phyloP scores from a whole-genome alignment of 306 rosid genomes.

The Lotus japonicus region DNA sequence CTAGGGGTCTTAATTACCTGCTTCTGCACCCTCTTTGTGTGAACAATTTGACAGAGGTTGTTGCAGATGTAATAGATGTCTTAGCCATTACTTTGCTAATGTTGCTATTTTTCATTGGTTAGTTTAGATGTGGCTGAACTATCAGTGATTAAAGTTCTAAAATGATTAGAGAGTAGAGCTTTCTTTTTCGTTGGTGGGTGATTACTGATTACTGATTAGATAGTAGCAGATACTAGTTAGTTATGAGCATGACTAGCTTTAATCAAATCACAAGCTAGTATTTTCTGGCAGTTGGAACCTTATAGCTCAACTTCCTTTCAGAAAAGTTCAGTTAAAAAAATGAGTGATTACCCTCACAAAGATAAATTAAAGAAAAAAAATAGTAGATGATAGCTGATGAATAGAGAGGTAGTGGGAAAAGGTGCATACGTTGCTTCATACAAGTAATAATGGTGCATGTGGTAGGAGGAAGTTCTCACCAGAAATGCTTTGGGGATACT shows the following conservation, averaged over 20 bases:
- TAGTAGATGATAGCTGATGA: too few relatives aligned
- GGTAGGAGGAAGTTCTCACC: constrained; percentile 54
- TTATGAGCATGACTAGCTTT: constrained; percentile 39
- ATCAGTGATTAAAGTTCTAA: constrained; percentile 31
- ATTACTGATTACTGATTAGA: constrained; percentile 21
- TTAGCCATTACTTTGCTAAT: constrained; percentile 30
- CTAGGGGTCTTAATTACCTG: constrained; percentile 10
- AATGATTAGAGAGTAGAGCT: constrained; percentile 42
- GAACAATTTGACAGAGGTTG: constrained; percentile 5
- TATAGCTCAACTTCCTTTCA: constrained; percentile 23
- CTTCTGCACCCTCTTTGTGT: constrained; percentile 17
- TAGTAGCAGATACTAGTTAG: constrained; percentile 29
- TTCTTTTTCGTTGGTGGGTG: constrained; percentile 38
- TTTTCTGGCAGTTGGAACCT: constrained; percentile 35
- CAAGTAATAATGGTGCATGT: constrained; percentile 59
- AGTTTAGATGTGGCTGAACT: constrained; percentile 34
- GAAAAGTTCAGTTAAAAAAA: constrained; percentile 19
- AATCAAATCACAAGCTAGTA: constrained; percentile 34
- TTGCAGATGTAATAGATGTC: constrained; percentile 27
- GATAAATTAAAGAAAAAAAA: neutral
- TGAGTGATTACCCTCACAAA: constrained; percentile 2
- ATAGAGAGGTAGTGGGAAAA: constrained; percentile 18
- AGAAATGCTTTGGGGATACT: constrained; percentile 71
- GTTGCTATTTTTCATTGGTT: constrained; percentile 30
- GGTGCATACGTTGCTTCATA: constrained; percentile 59